phyloP scores from a whole-genome alignment of 768 basidiomycete genomes.

The Mycena rosella region DNA sequence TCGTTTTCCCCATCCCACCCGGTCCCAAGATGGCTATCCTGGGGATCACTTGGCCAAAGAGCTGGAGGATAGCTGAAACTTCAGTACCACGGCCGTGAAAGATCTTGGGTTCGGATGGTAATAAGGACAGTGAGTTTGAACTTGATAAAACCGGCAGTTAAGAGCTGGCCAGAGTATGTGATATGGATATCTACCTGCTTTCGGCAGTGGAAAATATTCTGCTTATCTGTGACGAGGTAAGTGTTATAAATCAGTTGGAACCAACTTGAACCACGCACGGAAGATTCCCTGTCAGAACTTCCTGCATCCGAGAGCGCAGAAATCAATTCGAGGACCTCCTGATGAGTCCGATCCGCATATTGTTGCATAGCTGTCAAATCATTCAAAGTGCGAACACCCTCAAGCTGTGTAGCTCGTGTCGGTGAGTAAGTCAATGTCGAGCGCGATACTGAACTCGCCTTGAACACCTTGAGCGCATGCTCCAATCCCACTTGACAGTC shows the following conservation, averaged over 20 bases:
- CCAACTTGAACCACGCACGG: not conserved
- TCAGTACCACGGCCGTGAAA: slow-evolving; percentile 16
- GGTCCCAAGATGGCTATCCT: slow-evolving; percentile 10
- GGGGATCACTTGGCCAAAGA: not conserved
- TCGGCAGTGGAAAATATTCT: not conserved
- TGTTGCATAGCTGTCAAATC: not conserved
- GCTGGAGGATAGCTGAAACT: not conserved
- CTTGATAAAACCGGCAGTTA: not conserved
- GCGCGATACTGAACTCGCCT: not conserved
- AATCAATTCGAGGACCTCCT: slow-evolving; percentile 11
- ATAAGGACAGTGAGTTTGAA: slow-evolving; percentile 5
- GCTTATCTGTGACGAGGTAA: not conserved
- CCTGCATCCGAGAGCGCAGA: not conserved
- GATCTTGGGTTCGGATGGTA: not conserved
- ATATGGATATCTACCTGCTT: not conserved
- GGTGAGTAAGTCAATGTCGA: too few species aligned
- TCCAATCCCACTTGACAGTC: not conserved
- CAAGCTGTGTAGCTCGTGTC: not conserved
- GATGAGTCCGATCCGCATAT: not conserved
- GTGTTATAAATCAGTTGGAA: not conserved
- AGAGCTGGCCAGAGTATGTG: too few species aligned
- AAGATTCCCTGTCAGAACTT: slow-evolving; percentile 7
- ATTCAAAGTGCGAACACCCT: not conserved
- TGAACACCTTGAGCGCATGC: not conserved
- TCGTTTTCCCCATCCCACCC: too few species aligned